These are phyloP conservation scores for Populus tomentosa DNA, from an alignment of 441 rosid genomes.

Conservation along the genomic window DNA sequence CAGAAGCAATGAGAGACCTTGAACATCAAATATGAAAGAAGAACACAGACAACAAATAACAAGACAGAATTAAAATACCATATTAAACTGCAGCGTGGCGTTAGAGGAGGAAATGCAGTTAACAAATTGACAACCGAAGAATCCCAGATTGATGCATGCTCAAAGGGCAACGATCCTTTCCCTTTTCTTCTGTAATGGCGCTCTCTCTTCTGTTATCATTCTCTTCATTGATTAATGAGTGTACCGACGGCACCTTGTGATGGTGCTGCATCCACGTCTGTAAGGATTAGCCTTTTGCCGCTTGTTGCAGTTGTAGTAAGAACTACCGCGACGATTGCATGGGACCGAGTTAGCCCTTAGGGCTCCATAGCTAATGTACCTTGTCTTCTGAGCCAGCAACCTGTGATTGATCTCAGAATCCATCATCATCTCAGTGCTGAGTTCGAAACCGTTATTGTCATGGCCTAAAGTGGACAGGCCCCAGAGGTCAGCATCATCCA, in stretches of 20 bases:
- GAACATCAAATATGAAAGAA: too few relatives aligned
- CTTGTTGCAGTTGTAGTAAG: constrained; percentile 49
- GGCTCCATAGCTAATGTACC: constrained; percentile 44
- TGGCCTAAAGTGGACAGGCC: constrained; percentile 23
- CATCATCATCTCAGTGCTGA: constrained; percentile 30
- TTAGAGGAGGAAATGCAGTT: too few relatives aligned
- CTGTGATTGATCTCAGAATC: constrained; percentile 41
- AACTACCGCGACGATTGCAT: constrained; percentile 44
- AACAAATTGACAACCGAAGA: too few relatives aligned
- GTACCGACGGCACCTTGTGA: constrained; percentile 42
- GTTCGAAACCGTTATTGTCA: constrained; percentile 6
- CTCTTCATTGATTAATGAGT: constrained; percentile 18
- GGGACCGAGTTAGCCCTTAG: constrained; percentile 37
- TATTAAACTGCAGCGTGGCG: too few relatives aligned
- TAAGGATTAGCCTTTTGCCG: constrained; percentile 49
- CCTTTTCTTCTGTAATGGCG: too few relatives aligned
- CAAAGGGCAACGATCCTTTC: too few relatives aligned
- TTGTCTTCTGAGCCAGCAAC: constrained; percentile 27
- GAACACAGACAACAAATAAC: too few relatives aligned
- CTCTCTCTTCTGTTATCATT: too few relatives aligned
- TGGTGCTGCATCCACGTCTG: constrained; percentile 48
- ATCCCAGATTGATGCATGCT: too few relatives aligned
- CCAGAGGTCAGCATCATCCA: constrained; percentile 1
- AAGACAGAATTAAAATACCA: too few relatives aligned
- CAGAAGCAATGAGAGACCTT: too few relatives aligned